Evolutionary conservation across 139 green algal species (phyloP).

Genomic region (Parachlorella kessleri): DNA sequence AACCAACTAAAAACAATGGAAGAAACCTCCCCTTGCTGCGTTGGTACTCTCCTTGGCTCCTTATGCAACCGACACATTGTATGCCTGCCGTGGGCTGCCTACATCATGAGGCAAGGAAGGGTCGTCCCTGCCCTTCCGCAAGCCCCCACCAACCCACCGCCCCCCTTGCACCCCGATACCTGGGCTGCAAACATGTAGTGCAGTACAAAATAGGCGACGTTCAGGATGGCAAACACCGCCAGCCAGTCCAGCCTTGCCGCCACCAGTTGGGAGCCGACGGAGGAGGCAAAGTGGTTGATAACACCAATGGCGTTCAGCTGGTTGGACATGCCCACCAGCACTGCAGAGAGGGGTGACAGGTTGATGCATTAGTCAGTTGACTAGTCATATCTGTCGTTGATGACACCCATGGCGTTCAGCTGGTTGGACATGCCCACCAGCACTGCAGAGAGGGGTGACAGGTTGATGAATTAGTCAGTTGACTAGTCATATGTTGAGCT

Average conservation of each 20-base stretch:
- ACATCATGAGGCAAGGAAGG: no score
- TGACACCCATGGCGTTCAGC: no score
- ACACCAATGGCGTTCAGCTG: slow-evolving; percentile 77
- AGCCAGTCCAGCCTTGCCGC: slow-evolving; percentile 75
- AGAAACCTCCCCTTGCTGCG: no score
- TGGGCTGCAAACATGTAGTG: slow-evolving; percentile 96
- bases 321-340: slow-evolving; percentile 90
- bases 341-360: slow-evolving; percentile 50
- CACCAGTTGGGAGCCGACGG: slow-evolving; percentile 55
- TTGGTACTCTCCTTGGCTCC: no score
- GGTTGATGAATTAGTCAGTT: no score
- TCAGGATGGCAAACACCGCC: slow-evolving; percentile 83
- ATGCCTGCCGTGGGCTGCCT: not conserved
- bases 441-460: no score
- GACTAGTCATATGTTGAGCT: no score
- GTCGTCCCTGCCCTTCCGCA: no score
- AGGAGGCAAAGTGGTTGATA: slow-evolving; percentile 70
- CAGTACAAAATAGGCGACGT: slow-evolving; percentile 85
- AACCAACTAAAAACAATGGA: no score
- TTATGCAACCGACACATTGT: not conserved
- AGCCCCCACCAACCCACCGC: no score
- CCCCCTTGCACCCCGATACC: slow-evolving; percentile 1
- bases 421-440: no score
- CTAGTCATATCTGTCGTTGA: no score
- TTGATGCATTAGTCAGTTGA: not conserved